Conservation (phyloP, 371 early-diverging fungal genomes). For the Dichotomocladium elegans region DNA sequence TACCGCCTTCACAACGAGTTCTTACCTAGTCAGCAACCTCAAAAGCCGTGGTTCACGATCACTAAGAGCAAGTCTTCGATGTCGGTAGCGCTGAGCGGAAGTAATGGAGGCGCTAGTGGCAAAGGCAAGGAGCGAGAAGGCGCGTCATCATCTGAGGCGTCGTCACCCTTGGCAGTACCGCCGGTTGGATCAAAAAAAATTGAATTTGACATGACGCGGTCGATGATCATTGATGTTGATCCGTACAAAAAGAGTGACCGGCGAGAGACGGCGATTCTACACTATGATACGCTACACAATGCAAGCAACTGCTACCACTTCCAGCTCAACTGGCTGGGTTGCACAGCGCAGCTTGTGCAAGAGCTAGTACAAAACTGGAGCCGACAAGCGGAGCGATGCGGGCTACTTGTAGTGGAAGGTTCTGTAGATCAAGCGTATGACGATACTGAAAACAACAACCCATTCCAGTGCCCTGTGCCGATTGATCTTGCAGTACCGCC, state of each 20-base stretch:
- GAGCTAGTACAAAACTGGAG: conserved; percentile 85
- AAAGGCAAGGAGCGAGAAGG: background rate
- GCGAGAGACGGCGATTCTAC: conserved; percentile 82
- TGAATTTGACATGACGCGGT: conserved; percentile 50
- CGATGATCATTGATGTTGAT: conserved; percentile 79
- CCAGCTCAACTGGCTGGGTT: conserved; percentile 93
- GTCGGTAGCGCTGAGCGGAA: background rate
- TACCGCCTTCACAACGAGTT: conserved; percentile 74
- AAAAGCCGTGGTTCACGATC: conserved; percentile 19
- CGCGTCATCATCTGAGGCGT: background rate
- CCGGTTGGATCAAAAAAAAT: background rate
- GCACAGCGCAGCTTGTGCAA: conserved; percentile 87
- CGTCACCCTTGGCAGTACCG: background rate
- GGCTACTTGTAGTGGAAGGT: conserved; percentile 88
- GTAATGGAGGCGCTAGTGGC: background rate
- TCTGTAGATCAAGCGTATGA: conserved; percentile 79
- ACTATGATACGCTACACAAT: conserved; percentile 90
- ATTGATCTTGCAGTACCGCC: conserved; percentile 67
- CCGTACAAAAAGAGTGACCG: conserved; percentile 69
- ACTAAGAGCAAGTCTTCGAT: conserved; percentile 6
- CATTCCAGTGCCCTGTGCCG: conserved; percentile 81
- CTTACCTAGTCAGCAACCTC: conserved; percentile 36
- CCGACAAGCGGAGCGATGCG: conserved; percentile 83
- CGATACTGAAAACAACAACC: conserved; percentile 72
- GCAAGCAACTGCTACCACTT: conserved; percentile 87